A percentile compares a stretch with the other conserved stretches of the same genome.
Evolutionary conservation across 2,329 filamentous ascomycete genomes (phyloP).

Genomic region (Beauveria varroae): DNA sequence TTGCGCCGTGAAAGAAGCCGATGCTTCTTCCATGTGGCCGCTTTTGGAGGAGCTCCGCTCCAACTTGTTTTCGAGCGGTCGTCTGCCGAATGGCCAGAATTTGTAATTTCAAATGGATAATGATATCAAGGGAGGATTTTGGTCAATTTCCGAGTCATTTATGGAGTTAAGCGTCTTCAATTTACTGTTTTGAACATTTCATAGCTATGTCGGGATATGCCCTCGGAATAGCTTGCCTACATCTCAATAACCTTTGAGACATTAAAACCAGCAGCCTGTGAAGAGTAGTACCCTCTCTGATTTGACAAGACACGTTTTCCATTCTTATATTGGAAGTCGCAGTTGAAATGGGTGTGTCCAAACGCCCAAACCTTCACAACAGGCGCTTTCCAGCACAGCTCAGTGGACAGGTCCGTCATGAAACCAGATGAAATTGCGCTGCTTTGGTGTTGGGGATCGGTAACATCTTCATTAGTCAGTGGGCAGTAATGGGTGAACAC

Average conservation of each 20-base stretch:
- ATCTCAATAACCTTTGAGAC: not conserved
- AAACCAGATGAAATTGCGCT: conserved; percentile 23
- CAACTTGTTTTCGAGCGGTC: not conserved
- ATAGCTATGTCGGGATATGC: not conserved
- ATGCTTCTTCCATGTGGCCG: not conserved
- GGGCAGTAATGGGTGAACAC: conserved; percentile 36
- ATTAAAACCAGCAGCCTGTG: conserved; percentile 3
- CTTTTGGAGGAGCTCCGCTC: not conserved
- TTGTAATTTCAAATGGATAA: not conserved
- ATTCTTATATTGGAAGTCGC: conserved; percentile 26
- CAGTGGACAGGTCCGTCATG: conserved; percentile 30
- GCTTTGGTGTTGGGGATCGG: conserved; percentile 23
- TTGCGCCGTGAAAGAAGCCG: not conserved
- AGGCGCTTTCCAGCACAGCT: conserved; percentile 30
- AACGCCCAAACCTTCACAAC: conserved; percentile 37
- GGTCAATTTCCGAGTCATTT: not conserved
- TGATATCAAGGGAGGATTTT: not conserved
- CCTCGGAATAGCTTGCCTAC: not conserved
- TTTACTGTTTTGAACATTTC: not conserved
- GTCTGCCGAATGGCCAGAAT: not conserved
- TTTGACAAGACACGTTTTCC: conserved; percentile 20
- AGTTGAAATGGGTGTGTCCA: conserved; percentile 42
- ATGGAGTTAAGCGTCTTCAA: not conserved
- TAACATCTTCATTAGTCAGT: conserved; percentile 15
- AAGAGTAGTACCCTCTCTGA: conserved; percentile 25